phyloP scores from a whole-genome alignment of 1,284 basidiomycete species.

The Sparassis latifolia region DNA sequence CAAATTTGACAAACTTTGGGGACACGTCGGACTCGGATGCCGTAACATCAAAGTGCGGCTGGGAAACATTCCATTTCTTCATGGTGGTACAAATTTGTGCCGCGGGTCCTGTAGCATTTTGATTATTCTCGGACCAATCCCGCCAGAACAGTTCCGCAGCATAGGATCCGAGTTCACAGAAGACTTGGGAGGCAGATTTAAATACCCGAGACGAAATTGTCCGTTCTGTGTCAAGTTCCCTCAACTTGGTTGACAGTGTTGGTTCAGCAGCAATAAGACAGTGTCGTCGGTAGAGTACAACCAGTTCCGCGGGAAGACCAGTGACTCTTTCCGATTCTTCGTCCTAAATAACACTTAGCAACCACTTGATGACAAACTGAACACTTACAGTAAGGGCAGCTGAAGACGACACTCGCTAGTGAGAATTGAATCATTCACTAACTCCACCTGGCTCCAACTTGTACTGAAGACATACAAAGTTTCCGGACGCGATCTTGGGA shows the following conservation, averaged over 20 bases:
- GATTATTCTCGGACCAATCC: slow-evolving; percentile 12
- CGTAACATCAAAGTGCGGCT: slow-evolving; percentile 47
- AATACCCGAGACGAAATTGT: slow-evolving; percentile 34
- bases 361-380: no score
- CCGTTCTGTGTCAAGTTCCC: slow-evolving; percentile 32
- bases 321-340: no score
- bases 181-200: slow-evolving; percentile 36
- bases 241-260: slow-evolving; percentile 30
- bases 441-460: no score
- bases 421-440: no score
- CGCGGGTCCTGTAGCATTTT: no score
- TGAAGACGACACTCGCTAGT: no score
- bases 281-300: slow-evolving; percentile 35
- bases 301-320: slow-evolving; percentile 30
- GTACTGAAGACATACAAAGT: no score
- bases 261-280: slow-evolving; percentile 17
- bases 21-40: slow-evolving; percentile 57
- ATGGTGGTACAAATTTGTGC: no score
- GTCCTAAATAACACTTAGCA: no score
- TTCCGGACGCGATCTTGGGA: no score
- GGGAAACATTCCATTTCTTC: no score
- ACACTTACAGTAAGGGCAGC: no score
- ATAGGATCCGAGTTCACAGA: slow-evolving; percentile 51
- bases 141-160: slow-evolving; percentile 64
- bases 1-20: slow-evolving; percentile 53